Evolutionary conservation across 768 basidiomycete genomes (phyloP).

Genomic region (Solioccasus polychromus): DNA sequence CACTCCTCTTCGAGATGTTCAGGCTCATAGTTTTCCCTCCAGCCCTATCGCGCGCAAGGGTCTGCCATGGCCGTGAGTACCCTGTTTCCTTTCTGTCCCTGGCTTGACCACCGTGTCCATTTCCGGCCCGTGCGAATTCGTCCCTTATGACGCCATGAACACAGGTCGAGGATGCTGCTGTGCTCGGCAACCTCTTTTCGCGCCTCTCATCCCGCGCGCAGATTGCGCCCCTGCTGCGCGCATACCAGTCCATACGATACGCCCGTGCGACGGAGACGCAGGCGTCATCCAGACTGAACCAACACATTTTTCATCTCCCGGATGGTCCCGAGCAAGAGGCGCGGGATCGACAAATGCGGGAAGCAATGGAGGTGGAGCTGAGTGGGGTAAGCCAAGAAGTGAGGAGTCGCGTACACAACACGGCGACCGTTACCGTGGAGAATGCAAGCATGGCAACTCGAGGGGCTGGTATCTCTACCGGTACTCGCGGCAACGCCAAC

Average conservation of each 20-base stretch:
- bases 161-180: slow-evolving; percentile 36
- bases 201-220: slow-evolving; percentile 41
- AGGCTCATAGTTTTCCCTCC: neutral
- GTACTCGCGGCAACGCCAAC: slow-evolving; percentile 40
- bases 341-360: slow-evolving; percentile 50
- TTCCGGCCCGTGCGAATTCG: neutral
- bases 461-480: neutral
- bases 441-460: neutral
- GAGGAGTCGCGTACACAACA: slow-evolving; percentile 8
- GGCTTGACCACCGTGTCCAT: no score
- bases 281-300: slow-evolving; percentile 46
- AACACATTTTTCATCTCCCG: slow-evolving; percentile 51
- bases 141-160: neutral
- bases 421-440: slow-evolving; percentile 3
- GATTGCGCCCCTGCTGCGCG: slow-evolving; percentile 43
- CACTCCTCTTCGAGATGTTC: neutral
- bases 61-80: slow-evolving; percentile 49
- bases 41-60: slow-evolving; percentile 56
- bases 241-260: slow-evolving; percentile 52
- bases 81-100: neutral
- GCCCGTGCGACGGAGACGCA: slow-evolving; percentile 50
- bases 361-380: slow-evolving; percentile 43
- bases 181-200: slow-evolving; percentile 50
- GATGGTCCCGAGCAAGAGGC: slow-evolving; percentile 52
- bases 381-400: slow-evolving; percentile 17